These are phyloP conservation scores for Citrullus mucosospermus DNA, from an alignment of 306 rosid species.

Conservation along the genomic window DNA sequence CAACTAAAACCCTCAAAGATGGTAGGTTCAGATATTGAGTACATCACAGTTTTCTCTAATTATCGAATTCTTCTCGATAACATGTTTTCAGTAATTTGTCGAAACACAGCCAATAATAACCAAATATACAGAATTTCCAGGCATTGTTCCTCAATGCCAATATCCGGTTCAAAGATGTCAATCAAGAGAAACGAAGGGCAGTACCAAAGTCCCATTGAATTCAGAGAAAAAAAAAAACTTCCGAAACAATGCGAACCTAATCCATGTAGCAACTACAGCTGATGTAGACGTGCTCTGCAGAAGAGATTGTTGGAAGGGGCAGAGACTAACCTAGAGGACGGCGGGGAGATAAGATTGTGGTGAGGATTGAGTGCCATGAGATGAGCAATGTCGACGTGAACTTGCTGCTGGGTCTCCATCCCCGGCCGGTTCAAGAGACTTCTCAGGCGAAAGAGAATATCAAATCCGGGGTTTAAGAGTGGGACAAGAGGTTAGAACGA, in stretches of 20 bases:
- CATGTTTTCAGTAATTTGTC: neutral
- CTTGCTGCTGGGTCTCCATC: slow-evolving; percentile 22
- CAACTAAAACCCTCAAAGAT: neutral
- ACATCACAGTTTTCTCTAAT: neutral
- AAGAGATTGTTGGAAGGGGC: neutral
- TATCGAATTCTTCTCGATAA: neutral
- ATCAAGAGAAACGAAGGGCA: neutral
- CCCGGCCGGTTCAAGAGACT: neutral
- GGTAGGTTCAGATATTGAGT: neutral
- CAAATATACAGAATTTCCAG: neutral
- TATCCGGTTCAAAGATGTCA: neutral
- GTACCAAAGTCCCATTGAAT: neutral
- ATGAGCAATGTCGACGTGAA: slow-evolving; percentile 56
- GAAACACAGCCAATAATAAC: neutral
- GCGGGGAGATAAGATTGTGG: slow-evolving; percentile 27
- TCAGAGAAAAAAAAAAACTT: neutral
- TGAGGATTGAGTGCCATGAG: slow-evolving; percentile 53
- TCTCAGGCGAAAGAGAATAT: neutral
- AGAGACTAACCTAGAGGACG: slow-evolving; percentile 25
- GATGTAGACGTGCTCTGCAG: neutral
- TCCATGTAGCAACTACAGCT: neutral
- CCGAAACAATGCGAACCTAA: neutral
- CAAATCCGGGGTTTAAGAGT: neutral
- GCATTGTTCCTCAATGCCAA: neutral
- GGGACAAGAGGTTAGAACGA: neutral